These are phyloP conservation scores for Candida hispaniensis DNA, from an alignment of 805 yeast genomes.

Conservation along the genomic window DNA sequence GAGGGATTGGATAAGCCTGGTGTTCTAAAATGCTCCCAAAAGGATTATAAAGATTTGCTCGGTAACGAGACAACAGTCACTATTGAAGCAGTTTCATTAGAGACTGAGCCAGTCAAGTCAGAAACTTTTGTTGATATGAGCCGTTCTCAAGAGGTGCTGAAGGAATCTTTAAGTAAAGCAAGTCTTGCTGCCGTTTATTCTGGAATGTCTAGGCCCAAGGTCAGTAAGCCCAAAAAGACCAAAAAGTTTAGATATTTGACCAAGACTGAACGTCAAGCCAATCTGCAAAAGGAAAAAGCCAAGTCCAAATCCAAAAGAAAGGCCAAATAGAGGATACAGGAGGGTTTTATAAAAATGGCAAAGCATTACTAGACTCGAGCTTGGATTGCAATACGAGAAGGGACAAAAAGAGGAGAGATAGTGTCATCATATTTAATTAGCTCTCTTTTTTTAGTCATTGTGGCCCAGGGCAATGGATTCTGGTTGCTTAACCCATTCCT, in stretches of 20 bases:
- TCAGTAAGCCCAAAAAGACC: conserved; percentile 15
- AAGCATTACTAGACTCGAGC: too few relatives aligned
- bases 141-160: conserved; percentile 57
- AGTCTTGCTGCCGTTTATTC: conserved; percentile 53
- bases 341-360: too few relatives aligned
- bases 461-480: too few relatives aligned
- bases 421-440: too few relatives aligned
- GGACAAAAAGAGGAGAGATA: too few relatives aligned
- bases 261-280: conserved; percentile 1
- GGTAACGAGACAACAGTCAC: conserved; percentile 38
- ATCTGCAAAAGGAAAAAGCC: conserved; percentile 7
- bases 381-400: too few relatives aligned
- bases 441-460: too few relatives aligned
- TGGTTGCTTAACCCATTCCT: conserved; percentile 49
- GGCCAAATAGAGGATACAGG: too few relatives aligned
- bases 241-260: conserved; percentile 15
- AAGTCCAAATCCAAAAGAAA: conserved; percentile 11
- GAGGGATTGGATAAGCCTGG: conserved; percentile 36
- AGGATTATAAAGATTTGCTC: conserved; percentile 32
- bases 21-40: conserved; percentile 36
- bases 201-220: conserved; percentile 11
- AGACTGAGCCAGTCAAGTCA: conserved; percentile 31
- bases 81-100: conserved; percentile 44
- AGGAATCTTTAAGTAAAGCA: conserved; percentile 67
- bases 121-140: conserved; percentile 63